phyloP scores from a whole-genome alignment of 177 flowering plant genomes.

The Vitis hybrid region DNA sequence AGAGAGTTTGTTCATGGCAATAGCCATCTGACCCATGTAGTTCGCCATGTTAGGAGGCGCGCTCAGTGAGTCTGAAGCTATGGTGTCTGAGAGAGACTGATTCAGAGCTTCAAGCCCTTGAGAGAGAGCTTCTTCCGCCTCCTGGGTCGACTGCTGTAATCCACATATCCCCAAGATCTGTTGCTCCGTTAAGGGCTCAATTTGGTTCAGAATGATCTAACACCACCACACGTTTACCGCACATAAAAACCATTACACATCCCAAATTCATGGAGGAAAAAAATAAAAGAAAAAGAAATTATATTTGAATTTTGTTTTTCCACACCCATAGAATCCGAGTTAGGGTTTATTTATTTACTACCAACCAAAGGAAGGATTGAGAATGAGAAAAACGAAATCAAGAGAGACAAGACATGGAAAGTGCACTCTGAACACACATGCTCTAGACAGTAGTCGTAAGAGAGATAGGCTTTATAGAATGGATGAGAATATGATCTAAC shows the following conservation, averaged over 20 bases:
- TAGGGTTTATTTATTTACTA: conserved; percentile 15
- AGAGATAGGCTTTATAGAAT: conserved; percentile 38
- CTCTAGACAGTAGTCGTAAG: conserved; percentile 22
- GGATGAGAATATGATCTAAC: conserved; percentile 25
- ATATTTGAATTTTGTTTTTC: background rate
- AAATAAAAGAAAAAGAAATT: background rate
- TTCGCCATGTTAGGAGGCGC: conserved; percentile 74
- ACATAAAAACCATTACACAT: background rate
- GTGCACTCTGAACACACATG: background rate
- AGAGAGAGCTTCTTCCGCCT: conserved; percentile 84
- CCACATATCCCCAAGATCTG: conserved; percentile 80
- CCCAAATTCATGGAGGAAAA: background rate
- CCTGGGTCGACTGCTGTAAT: conserved; percentile 85
- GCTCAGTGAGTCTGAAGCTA: conserved; percentile 70
- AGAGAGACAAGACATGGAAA: too few species aligned
- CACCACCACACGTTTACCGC: background rate
- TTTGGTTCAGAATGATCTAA: conserved; percentile 65
- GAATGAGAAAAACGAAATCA: conserved; percentile 8
- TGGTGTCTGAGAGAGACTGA: conserved; percentile 73
- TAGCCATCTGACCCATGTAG: conserved; percentile 95
- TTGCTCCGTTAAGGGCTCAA: conserved; percentile 87
- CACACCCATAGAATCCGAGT: background rate
- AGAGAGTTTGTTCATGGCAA: conserved; percentile 92
- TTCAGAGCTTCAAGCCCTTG: conserved; percentile 82
- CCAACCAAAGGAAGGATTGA: conserved; percentile 12